A percentile compares a stretch with the other conserved stretches of the same genome.
phyloP scores from a whole-genome alignment of 2,329 filamentous ascomycete species.

The Xylariales sp. region DNA sequence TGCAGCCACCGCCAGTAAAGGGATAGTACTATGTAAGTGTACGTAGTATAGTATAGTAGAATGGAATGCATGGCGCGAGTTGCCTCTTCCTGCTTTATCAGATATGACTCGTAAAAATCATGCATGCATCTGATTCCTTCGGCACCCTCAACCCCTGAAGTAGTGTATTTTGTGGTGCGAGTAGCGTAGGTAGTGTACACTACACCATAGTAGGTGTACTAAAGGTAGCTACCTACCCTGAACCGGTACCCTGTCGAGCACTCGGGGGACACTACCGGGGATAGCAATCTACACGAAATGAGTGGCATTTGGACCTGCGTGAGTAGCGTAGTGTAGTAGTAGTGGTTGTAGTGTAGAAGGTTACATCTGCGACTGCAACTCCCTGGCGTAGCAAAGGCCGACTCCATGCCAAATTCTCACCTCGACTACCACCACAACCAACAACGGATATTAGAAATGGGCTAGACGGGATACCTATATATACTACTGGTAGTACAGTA shows the following conservation, averaged over 20 bases:
- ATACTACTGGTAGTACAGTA: neutral
- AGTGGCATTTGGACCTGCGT: slow-evolving; percentile 43
- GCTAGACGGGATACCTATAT: neutral
- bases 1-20: slow-evolving; percentile 20
- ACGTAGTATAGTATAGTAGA: too few species aligned
- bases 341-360: slow-evolving; percentile 21
- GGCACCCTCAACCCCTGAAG: slow-evolving; percentile 21
- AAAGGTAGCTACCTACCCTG: neutral
- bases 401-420: slow-evolving; percentile 23
- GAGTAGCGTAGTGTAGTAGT: too few species aligned
- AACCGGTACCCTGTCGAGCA: slow-evolving; percentile 1
- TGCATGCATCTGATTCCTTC: slow-evolving; percentile 13
- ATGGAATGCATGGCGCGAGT: slow-evolving; percentile 8
- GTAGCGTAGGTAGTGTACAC: neutral
- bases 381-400: slow-evolving; percentile 35
- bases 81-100: slow-evolving; percentile 14
- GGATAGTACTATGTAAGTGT: neutral
- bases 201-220: neutral
- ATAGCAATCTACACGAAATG: slow-evolving; percentile 27
- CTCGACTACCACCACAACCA: slow-evolving; percentile 3
- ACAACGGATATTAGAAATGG: slow-evolving; percentile 10
- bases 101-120: slow-evolving; percentile 17
- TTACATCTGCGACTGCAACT: slow-evolving; percentile 42
- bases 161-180: neutral
- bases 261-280: slow-evolving; percentile 21